Evolutionary conservation across 345 rosid species (phyloP).

Genomic region (Sisymbrium irio): DNA sequence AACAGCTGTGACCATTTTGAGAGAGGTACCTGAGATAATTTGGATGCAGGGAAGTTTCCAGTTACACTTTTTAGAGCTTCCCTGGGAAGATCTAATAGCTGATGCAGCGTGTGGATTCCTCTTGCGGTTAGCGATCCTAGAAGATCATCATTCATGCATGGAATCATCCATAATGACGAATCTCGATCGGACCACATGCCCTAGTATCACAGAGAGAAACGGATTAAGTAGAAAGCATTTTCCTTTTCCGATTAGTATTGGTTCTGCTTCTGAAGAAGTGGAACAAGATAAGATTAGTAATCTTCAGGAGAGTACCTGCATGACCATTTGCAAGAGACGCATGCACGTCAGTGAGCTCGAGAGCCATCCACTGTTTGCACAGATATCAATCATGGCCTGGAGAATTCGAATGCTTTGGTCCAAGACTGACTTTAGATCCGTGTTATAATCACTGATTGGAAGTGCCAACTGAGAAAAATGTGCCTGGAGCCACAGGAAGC

Average conservation of each 20-base stretch:
- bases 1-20: background rate
- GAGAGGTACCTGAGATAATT: slow-evolving; percentile 62
- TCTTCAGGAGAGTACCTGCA: slow-evolving; percentile 65
- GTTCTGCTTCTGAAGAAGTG: background rate
- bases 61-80: slow-evolving; percentile 49
- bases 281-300: background rate
- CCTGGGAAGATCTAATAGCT: slow-evolving; percentile 67
- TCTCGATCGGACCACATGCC: slow-evolving; percentile 85
- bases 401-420: slow-evolving; percentile 98
- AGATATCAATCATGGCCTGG: slow-evolving; percentile 97
- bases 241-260: background rate
- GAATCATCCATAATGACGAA: slow-evolving; percentile 83
- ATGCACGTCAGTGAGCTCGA: slow-evolving; percentile 84
- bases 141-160: slow-evolving; percentile 79
- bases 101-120: slow-evolving; percentile 66
- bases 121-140: slow-evolving; percentile 40
- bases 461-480: slow-evolving; percentile 83
- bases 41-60: slow-evolving; percentile 53
- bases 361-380: slow-evolving; percentile 99
- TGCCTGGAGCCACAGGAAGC: slow-evolving; percentile 54
- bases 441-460: slow-evolving; percentile 88
- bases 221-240: background rate
- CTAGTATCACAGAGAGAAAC: slow-evolving; percentile 33
- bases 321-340: slow-evolving; percentile 97
- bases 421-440: slow-evolving; percentile 91